These are phyloP conservation scores for Golubevia pallescens DNA, from an alignment of 1,284 basidiomycete species.

Conservation along the genomic window DNA sequence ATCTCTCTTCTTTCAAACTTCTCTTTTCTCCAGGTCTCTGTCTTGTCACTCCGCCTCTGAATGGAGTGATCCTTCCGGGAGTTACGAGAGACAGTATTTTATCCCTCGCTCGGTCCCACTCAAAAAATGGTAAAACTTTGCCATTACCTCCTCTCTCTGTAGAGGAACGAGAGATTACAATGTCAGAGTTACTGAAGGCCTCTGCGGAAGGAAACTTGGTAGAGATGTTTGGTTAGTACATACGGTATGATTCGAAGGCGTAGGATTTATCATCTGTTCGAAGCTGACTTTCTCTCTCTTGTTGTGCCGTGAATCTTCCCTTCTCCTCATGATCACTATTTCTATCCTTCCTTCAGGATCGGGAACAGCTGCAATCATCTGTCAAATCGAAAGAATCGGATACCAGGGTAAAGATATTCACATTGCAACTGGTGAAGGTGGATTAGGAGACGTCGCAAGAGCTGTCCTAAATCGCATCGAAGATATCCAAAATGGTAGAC, in stretches of 20 bases:
- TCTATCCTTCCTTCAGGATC: conserved; percentile 9
- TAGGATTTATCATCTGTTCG: too few species aligned
- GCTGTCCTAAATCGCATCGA: conserved; percentile 33
- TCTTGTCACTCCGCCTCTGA: conserved; percentile 87
- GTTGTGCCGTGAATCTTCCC: too few species aligned
- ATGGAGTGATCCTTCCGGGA: conserved; percentile 94
- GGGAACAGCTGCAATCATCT: conserved; percentile 35
- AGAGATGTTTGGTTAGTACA: conserved; percentile 22
- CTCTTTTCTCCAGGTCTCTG: too few species aligned
- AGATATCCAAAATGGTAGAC: conserved; percentile 29
- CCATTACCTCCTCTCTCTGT: conserved; percentile 10
- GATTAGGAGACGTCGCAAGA: conserved; percentile 27
- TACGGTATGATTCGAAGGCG: too few species aligned
- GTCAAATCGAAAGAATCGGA: conserved; percentile 36
- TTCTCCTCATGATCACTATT: too few species aligned
- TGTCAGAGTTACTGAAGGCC: conserved; percentile 30
- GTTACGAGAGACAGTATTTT: conserved; percentile 93
- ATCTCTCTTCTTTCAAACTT: too few species aligned
- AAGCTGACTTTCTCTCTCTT: too few species aligned
- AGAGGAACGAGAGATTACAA: conserved; percentile 29
- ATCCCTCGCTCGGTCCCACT: conserved; percentile 79
- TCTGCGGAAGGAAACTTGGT: conserved; percentile 19
- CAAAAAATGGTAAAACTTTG: too few species aligned
- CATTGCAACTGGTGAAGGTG: conserved; percentile 26
- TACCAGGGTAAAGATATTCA: conserved; percentile 28